Percentiles rank a stretch among this genome's conserved stretches.
Evolutionary conservation across 176 grass and related monocot genomes (phyloP).

Genomic region (Guadua angustifolia): DNA sequence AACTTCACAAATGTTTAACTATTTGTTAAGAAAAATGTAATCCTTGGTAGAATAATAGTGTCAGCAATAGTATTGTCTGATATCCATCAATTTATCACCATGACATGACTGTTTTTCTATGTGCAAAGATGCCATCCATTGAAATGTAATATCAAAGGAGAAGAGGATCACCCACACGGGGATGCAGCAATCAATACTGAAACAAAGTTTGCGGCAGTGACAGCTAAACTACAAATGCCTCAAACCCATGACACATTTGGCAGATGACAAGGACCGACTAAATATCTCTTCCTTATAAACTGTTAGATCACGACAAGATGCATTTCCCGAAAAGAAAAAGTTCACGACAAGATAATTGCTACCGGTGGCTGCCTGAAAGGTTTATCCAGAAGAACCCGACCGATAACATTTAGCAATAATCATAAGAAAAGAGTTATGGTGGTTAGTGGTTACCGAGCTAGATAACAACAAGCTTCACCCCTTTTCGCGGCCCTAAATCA

Average conservation of each 20-base stretch:
- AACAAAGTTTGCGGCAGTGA: background rate
- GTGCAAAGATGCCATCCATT: background rate
- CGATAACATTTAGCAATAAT: too few species aligned
- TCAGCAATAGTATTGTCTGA: background rate
- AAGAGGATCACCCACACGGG: background rate
- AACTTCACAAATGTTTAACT: background rate
- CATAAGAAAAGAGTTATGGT: too few species aligned
- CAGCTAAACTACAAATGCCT: background rate
- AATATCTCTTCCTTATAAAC: background rate
- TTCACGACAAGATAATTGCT: background rate
- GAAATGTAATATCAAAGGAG: background rate
- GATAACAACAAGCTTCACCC: too few species aligned
- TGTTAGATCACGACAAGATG: background rate
- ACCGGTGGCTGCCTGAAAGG: background rate
- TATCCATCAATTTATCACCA: background rate
- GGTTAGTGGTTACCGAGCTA: too few species aligned
- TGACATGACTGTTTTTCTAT: background rate
- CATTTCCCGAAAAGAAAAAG: background rate
- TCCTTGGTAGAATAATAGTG: background rate
- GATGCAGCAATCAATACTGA: background rate
- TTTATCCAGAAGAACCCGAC: background rate
- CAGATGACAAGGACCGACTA: background rate
- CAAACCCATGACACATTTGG: background rate
- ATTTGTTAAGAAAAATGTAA: background rate
- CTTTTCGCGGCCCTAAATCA: too few species aligned